Base-by-base conservation (phyloP, 352 stramenopile genomes). In the Phytophthora podocarpi region DNA sequence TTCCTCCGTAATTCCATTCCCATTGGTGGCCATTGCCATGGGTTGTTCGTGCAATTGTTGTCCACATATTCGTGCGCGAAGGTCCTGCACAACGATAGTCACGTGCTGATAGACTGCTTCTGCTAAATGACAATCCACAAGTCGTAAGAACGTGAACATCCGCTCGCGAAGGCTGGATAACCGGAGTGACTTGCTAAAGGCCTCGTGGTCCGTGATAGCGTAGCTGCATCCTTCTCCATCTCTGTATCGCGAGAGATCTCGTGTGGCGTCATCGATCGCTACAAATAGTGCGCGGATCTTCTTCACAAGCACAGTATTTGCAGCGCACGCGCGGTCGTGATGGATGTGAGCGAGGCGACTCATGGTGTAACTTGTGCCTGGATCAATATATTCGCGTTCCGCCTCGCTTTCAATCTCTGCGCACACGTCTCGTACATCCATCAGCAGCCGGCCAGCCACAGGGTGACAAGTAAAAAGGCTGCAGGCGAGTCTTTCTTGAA, bases 401-500 rank as follows among this genome's bases (percentile, higher is more conserved):
- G 58, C 50, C 27, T 72, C 64, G 8, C 26, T 2, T 21, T 72
- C 58, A 26, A 72, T 72, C 18, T 60, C 58, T 28, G 24, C 24
- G 23, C 64, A 72, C 8, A 60, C 27, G 32, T 43, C 50, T 31
- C 64, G 53, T 7, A 87, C 66, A 1, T 59, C 15, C 21, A 83
- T 41, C 5, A 90, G 45, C 11, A 90, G 37, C 0, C 20, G 50
- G 0, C 52, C 48, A 28, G 76, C 78, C 23, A 82, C 26, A 0
- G 63, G 41, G 34, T 89, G 76, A 5, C 78, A 89, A n/a, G 48
- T 64, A 39, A 90, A 87, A 5, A 86, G 57, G 40, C 67, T 84
- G 30, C 62, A 85, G 3, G 63, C 70, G 0, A 90, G 48, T 24
- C 55, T 47, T 15, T 77, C 70, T 15, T 58, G 64, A 30, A 83